Conservation (phyloP, 345 rosid species). For the Boechera retrofracta region DNA sequence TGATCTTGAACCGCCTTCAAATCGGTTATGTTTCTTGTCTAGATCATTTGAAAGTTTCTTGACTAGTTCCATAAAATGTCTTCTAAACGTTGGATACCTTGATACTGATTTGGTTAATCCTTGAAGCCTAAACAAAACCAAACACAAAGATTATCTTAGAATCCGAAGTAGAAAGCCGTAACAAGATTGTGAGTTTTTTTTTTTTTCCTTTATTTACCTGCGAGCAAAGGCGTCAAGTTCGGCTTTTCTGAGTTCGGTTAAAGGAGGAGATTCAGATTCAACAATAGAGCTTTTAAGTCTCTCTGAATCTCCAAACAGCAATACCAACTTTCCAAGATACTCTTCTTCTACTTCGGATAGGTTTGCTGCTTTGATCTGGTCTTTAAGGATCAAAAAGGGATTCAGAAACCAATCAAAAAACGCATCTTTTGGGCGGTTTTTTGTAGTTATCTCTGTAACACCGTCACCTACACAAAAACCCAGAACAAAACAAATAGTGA, state of each 20-base stretch:
- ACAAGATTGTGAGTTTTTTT: neutral
- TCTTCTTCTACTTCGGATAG: slow-evolving; percentile 75
- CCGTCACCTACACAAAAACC: slow-evolving; percentile 55
- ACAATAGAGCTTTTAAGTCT: slow-evolving; percentile 58
- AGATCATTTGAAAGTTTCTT: slow-evolving; percentile 64
- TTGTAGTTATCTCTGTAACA: slow-evolving; percentile 64
- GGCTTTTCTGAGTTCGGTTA: slow-evolving; percentile 75
- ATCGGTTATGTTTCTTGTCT: slow-evolving; percentile 54
- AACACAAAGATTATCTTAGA: neutral
- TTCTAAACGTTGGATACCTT: slow-evolving; percentile 81
- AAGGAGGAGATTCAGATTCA: slow-evolving; percentile 61
- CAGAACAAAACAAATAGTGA: slow-evolving; percentile 19
- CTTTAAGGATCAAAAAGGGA: slow-evolving; percentile 85
- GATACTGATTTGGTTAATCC: slow-evolving; percentile 83
- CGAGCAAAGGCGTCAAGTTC: slow-evolving; percentile 94
- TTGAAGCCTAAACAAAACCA: slow-evolving; percentile 60
- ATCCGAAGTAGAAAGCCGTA: neutral
- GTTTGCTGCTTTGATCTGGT: slow-evolving; percentile 82
- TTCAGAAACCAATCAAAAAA: slow-evolving; percentile 92
- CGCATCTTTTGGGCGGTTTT: slow-evolving; percentile 80
- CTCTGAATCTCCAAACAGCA: slow-evolving; percentile 65
- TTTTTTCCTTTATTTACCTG: slow-evolving; percentile 53
- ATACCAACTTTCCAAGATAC: slow-evolving; percentile 72
- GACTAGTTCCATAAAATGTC: slow-evolving; percentile 63
- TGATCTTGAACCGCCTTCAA: slow-evolving; percentile 39